Base-by-base conservation (phyloP, 2,329 filamentous ascomycete species). In the Xylaria sp. region DNA sequence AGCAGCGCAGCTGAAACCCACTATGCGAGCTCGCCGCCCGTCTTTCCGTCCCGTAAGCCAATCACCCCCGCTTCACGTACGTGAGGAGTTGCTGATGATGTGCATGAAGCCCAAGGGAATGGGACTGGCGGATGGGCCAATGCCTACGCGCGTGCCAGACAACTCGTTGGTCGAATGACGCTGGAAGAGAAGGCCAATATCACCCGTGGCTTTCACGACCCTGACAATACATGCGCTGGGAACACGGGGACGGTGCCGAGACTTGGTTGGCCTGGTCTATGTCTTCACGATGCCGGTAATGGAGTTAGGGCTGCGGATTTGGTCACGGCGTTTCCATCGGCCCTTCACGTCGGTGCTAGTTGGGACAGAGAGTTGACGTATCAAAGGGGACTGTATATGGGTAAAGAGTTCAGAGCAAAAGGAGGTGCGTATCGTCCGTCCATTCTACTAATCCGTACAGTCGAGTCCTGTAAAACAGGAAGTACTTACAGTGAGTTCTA, bases 101-200 rank as follows among this genome's bases (percentile, higher is more conserved):
- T 39, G 19, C 39, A 19, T 6, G 48, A 58, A 76, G 74, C 74
- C 1, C 39, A 63, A 4, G 71, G 71, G 3, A 70, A 70, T 53
- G 73, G 73, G 4, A 55, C 62, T 2, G 76, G 75, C 1, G 59
- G 59, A 34, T 89, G 86, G 86, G 75, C 76, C 6, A 74, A 76
- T 30, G 84, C 85, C 48, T 88, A 87, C 67, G 72, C 73, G 49
- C 83, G 80, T 62, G 86, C 86, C 1, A 76, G 79, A 39, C 69
- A 73, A 1, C 72, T 89, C 2, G 85, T 88, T 8, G 73, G 74
- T 34, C 79, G 82, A 55, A 83, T 89, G 81, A 89, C 85, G 0
- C 71, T 89, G 1, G 85, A 86, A 10, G 86, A 89, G 68, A 88
- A 86, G 68, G 83, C 74, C 39, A 80, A 81, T 60, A 70, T 80